Evolutionary conservation across 140 eudicot species (phyloP), one percentile per base, ranked within the genome.

Genomic region (Bidens hawaiensis): DNA sequence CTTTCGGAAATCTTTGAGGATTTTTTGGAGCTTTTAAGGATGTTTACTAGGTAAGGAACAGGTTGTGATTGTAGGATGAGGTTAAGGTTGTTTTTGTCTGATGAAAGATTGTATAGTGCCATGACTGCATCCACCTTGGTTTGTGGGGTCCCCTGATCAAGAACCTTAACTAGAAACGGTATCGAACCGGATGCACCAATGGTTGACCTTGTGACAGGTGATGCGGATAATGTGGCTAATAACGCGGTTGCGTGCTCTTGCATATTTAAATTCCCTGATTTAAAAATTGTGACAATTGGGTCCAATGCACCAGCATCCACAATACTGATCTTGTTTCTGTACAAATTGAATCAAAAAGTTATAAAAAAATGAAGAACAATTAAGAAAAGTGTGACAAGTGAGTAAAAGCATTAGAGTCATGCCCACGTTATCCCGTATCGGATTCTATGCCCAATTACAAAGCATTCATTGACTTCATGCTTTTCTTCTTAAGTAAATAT

Each of bases 41-140:
- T 63, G 70, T 73, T 65, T 6, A 93, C 74, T 0, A 93, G 47
- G 41, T 71, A 73, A 46, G 95, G 87, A 16, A 93, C 61, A 7
- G 99, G 99, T 13, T 79, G 14, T 3, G 96, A 57, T 21, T 73
- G 68, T 33, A 93, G 95, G 74, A 88, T 85, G 46, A 61, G 61
- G 78, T 5, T 48, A 23, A 85, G 77, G 49, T 81, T 83, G 51
- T 82, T 76, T n/a, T 82, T 73, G 64, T 82, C 79, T 1, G 96
- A 88, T 26, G 96, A 88, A 21, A 93, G 88, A 73, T 93, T 93
- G 71, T 67, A 88, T 18, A 93, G 96, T 13, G 96, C 96, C 90
- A 88, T 74, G 4, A 93, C 77, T 34, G 95, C 78, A 23, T 93
- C 99, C 62, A 71, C 67, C 50, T 83, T 88, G 56, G 95, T 88